Evolutionary conservation across 495 filamentous ascomycete species (phyloP).

Genomic region (Thermothielavioides terrestris): DNA sequence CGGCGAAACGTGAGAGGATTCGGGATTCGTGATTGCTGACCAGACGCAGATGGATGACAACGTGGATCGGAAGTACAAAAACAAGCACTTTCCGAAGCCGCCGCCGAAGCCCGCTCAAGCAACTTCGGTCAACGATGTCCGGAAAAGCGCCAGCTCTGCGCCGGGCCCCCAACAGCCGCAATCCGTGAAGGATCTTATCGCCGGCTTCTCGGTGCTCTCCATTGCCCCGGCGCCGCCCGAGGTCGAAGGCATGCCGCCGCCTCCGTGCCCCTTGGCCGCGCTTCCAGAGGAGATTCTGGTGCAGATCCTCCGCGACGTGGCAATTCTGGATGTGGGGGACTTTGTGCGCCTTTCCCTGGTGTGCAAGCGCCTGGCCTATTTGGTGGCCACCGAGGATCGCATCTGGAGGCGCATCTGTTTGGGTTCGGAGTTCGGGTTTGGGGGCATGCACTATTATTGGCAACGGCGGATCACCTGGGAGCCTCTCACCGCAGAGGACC

Average conservation of each 20-base stretch:
- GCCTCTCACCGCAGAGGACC: conserved; percentile 39
- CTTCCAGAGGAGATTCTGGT: conserved; percentile 79
- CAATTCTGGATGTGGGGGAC: conserved; percentile 65
- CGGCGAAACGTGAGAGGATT: background rate
- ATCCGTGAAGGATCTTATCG: conserved; percentile 59
- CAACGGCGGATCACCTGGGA: conserved; percentile 53
- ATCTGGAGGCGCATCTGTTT: conserved; percentile 79
- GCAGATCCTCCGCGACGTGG: conserved; percentile 50
- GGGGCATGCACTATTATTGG: conserved; percentile 76
- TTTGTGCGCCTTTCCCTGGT: conserved; percentile 74
- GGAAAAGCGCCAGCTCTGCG: background rate
- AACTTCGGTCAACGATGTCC: conserved; percentile 19
- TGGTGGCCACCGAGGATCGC: conserved; percentile 75
- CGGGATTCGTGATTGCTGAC: background rate
- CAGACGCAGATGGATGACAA: conserved; percentile 60
- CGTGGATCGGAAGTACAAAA: conserved; percentile 78
- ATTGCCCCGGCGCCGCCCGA: conserved; percentile 49
- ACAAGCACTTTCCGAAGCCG: conserved; percentile 73
- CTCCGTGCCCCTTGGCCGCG: conserved; percentile 66
- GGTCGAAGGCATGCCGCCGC: conserved; percentile 56
- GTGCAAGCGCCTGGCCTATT: conserved; percentile 78
- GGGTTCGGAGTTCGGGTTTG: conserved; percentile 65
- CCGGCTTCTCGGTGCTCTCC: conserved; percentile 56
- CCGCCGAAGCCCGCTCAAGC: conserved; percentile 26
- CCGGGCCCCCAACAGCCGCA: conserved; percentile 18